Base-by-base conservation (phyloP, 2,329 filamentous ascomycete genomes). In the Orbilia blumenaviensis region DNA sequence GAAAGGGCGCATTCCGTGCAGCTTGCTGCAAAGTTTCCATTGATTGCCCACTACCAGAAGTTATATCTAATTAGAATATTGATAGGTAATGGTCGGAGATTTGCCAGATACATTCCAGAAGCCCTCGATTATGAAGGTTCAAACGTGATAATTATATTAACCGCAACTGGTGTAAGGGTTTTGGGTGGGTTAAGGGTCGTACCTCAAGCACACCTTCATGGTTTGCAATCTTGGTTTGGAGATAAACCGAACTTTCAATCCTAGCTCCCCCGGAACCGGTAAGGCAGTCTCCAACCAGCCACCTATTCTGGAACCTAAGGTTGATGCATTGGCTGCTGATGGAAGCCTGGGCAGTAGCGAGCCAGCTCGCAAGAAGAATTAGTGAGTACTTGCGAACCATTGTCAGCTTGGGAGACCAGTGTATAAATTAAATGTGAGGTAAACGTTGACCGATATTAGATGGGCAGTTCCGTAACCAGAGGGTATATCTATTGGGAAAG, bases 241-340 rank as follows among this genome's bases (percentile, higher is more conserved):
- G 64, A 32, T 76, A 76, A 10, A 69, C 64, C 8, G 72, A 76
- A n/a, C 72, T 76, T 23, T 76, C 44, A 18, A 76, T 64, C 23
- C 72, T 64, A 4, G 48, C 61, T 4, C 48, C 66, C 14, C 72
- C 72, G 25, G 72, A 69, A 14, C 60, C 34, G 12, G 38, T 68
- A 16, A 67, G 63, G n/a, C 72, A 76, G 25, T 69, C 48, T 18
- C 58, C 72, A 6, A 76, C 48, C 16, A 76, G 34, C 72, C 72
- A 76, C 25, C 25, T 18, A 48, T 46, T 46, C 27, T 60, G 58
- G 18, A 76, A 23, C 23, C 64, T 60, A 10, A 76, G 38, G 27
- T 76, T 76, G 48, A 60, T 76, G 27, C 72, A 76, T 29, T 69
- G 50, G 64, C 72, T 76, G 64, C 72, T 76, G n/a, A 76, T 52